These are phyloP conservation scores for Colletotrichum horii DNA, from an alignment of 2,329 filamentous ascomycete species.

Conservation along the genomic window DNA sequence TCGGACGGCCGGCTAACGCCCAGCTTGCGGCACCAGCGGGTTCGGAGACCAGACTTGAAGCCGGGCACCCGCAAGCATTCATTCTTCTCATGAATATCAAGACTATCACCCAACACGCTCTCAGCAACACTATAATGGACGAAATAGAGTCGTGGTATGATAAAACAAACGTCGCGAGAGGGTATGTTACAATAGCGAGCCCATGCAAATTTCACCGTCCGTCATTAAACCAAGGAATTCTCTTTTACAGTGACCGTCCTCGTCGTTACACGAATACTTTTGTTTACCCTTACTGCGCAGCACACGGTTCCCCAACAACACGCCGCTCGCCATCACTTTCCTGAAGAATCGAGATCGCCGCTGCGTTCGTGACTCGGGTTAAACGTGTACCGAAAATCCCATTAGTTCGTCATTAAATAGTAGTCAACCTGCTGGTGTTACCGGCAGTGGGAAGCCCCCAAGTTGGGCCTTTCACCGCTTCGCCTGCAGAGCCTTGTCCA, in stretches of 20 bases:
- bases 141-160: constrained; percentile 1
- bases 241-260: constrained; percentile 12
- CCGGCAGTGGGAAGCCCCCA: background rate
- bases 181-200: constrained; percentile 19
- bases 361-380: background rate
- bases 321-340: background rate
- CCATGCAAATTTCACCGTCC: constrained; percentile 14
- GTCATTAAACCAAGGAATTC: constrained; percentile 14
- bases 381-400: constrained; percentile 7
- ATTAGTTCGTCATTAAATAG: constrained; percentile 22
- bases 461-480: constrained; percentile 22
- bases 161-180: constrained; percentile 16
- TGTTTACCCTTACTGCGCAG: constrained; percentile 10
- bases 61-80: background rate
- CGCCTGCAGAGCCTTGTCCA: constrained; percentile 35
- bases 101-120: background rate
- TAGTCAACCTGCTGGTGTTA: background rate
- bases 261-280: constrained; percentile 15
- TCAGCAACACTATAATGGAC: background rate
- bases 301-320: background rate
- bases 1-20: background rate
- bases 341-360: background rate
- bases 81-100: background rate
- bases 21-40: background rate
- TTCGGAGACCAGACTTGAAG: background rate